These are phyloP conservation scores for Royoungia palumana DNA, from an alignment of 768 basidiomycete genomes.

Conservation along the genomic window DNA sequence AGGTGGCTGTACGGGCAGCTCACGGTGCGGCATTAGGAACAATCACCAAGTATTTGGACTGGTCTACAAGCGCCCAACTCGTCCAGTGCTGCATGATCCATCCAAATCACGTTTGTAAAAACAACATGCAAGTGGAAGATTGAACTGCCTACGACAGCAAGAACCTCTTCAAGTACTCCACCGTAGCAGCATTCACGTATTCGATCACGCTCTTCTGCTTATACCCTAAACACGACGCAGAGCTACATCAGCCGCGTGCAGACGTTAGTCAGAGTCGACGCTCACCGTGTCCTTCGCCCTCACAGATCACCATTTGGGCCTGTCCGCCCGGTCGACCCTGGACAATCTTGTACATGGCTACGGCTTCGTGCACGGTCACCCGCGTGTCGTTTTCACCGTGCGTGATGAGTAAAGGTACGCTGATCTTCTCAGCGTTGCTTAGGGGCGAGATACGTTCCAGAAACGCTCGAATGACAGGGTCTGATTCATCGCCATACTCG, in stretches of 20 bases:
- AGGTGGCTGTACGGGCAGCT: no score
- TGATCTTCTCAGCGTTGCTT: conserved; percentile 36
- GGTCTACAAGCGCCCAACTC: conserved; percentile 2
- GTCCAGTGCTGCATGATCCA: background rate
- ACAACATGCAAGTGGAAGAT: conserved; percentile 1
- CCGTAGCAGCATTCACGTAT: conserved; percentile 38
- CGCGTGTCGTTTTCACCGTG: conserved; percentile 42
- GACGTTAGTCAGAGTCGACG: background rate
- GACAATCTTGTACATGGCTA: conserved; percentile 36
- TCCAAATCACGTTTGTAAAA: background rate
- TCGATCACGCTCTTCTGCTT: conserved; percentile 43
- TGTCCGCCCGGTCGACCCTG: conserved; percentile 20
- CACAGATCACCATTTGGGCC: conserved; percentile 39
- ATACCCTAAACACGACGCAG: conserved; percentile 32
- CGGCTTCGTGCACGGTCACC: conserved; percentile 38
- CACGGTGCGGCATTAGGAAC: no score
- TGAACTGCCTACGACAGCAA: conserved; percentile 20
- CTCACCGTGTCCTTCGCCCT: conserved; percentile 43
- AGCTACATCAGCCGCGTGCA: conserved; percentile 2
- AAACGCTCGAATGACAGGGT: conserved; percentile 36
- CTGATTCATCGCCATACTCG: conserved; percentile 42
- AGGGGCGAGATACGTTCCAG: conserved; percentile 39
- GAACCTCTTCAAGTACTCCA: conserved; percentile 37
- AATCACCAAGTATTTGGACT: no score
- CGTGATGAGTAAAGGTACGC: conserved; percentile 37